A percentile compares a stretch with the other conserved stretches of the same genome.
These are phyloP conservation scores for Margaritispora aquatica DNA, from an alignment of 495 filamentous ascomycete genomes.

Conservation along the genomic window DNA sequence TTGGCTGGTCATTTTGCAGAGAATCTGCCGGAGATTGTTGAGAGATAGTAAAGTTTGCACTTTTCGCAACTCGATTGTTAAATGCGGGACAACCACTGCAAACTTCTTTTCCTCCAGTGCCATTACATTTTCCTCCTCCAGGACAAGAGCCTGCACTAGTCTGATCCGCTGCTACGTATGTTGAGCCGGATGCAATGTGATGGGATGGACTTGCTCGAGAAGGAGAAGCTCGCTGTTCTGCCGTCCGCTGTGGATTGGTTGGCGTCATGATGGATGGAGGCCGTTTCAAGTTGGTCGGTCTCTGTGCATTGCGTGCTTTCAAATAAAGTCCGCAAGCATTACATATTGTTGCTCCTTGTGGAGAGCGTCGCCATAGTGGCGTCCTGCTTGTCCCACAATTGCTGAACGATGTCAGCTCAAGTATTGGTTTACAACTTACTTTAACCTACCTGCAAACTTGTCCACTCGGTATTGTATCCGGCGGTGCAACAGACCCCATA, in stretches of 20 bases:
- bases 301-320: slow-evolving; percentile 84
- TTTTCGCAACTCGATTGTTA: slow-evolving; percentile 93
- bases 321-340: slow-evolving; percentile 96
- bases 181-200: slow-evolving; percentile 45
- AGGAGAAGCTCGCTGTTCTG: slow-evolving; percentile 34
- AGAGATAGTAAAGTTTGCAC: slow-evolving; percentile 55
- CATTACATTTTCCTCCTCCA: slow-evolving; percentile 92
- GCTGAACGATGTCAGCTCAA: slow-evolving; percentile 44
- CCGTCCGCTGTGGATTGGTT: slow-evolving; percentile 8
- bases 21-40: slow-evolving; percentile 8
- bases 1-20: slow-evolving; percentile 17
- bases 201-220: slow-evolving; percentile 28
- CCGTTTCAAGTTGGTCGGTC: slow-evolving; percentile 83
- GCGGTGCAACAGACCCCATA: not conserved
- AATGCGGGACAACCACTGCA: slow-evolving; percentile 95
- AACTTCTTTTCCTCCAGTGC: slow-evolving; percentile 91
- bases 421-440: not conserved
- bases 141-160: slow-evolving; percentile 80
- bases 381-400: slow-evolving; percentile 94
- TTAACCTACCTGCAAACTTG: slow-evolving; percentile 49
- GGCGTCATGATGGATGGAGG: slow-evolving; percentile 20
- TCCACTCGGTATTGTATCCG: slow-evolving; percentile 24
- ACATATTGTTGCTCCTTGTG: slow-evolving; percentile 89
- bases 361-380: slow-evolving; percentile 90
- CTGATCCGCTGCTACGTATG: slow-evolving; percentile 70